A percentile compares a stretch with the other conserved stretches of the same genome.
These are phyloP conservation scores for Besnoitia besnoiti DNA, from an alignment of 169 alveolate species.

Conservation along the genomic window DNA sequence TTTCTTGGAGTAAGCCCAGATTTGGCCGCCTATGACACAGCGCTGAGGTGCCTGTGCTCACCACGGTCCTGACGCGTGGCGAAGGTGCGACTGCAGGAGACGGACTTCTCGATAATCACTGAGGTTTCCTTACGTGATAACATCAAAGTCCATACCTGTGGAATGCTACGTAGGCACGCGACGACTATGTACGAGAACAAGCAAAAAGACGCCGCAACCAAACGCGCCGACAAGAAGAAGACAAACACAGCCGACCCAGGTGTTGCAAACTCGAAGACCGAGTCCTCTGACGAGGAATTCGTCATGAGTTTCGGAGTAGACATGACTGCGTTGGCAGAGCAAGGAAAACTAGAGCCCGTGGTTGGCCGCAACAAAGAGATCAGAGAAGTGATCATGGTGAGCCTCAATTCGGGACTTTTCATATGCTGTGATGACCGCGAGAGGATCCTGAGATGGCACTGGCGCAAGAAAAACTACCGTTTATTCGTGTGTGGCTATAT, in stretches of 20 bases:
- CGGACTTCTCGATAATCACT: no score
- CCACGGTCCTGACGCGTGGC: no score
- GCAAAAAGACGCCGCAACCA: not conserved
- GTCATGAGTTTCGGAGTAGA: not conserved
- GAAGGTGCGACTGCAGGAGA: no score
- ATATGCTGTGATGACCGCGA: not conserved
- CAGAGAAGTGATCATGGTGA: constrained; percentile 14
- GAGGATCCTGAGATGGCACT: no score
- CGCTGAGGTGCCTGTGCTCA: no score
- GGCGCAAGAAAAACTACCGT: not conserved
- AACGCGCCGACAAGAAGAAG: not conserved
- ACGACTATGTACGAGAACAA: constrained; percentile 2
- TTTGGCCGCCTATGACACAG: no score
- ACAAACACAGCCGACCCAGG: not conserved
- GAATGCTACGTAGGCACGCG: not conserved
- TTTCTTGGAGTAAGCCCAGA: constrained; percentile 21
- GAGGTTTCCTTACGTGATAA: no score
- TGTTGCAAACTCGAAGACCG: not conserved
- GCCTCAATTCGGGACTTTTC: not conserved
- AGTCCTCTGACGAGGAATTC: not conserved
- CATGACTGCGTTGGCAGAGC: constrained; percentile 20
- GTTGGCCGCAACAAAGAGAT: constrained; percentile 35
- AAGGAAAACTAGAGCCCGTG: constrained; percentile 1
- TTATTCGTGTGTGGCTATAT: not conserved
- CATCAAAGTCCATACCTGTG: no score